phyloP scores from a whole-genome alignment of 2,329 filamentous ascomycete species.

The Diaporthe capsici region DNA sequence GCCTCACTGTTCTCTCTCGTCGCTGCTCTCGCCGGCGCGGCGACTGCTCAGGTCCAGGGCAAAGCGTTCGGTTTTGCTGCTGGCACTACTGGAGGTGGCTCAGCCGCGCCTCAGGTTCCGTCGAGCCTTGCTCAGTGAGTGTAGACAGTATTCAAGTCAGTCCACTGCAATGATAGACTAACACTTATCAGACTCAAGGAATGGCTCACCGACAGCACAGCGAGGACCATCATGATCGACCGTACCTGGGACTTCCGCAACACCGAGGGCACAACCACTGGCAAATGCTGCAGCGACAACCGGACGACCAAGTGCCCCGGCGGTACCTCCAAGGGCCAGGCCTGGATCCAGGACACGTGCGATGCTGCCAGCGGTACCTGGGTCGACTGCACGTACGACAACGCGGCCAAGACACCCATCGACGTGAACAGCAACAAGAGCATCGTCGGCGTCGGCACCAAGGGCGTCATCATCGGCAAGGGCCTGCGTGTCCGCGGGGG shows the following conservation, averaged over 20 bases:
- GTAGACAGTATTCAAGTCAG: background rate
- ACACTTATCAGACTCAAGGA: conserved; percentile 51
- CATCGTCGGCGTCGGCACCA: conserved; percentile 65
- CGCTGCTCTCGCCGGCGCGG: background rate
- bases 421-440: conserved; percentile 71
- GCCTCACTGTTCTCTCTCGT: conserved; percentile 6
- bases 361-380: conserved; percentile 59
- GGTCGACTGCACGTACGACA: conserved; percentile 57
- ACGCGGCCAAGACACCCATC: conserved; percentile 64
- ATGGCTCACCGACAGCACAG: conserved; percentile 67
- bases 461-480: conserved; percentile 70
- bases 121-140: conserved; percentile 64
- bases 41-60: conserved; percentile 12
- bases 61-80: conserved; percentile 53
- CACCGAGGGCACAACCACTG: conserved; percentile 66
- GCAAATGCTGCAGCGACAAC: conserved; percentile 71
- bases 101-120: conserved; percentile 66
- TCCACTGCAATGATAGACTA: background rate
- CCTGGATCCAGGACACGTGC: conserved; percentile 72
- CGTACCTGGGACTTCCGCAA: conserved; percentile 69
- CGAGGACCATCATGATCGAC: conserved; percentile 71
- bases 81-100: conserved; percentile 72
- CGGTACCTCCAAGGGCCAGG: conserved; percentile 71
- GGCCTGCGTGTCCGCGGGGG: conserved; percentile 63
- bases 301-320: conserved; percentile 69